Percentiles rank a stretch among this genome's conserved stretches.
These are phyloP conservation scores for Moesziomyces sp. DNA, from an alignment of 1,284 basidiomycete genomes.

Conservation along the genomic window DNA sequence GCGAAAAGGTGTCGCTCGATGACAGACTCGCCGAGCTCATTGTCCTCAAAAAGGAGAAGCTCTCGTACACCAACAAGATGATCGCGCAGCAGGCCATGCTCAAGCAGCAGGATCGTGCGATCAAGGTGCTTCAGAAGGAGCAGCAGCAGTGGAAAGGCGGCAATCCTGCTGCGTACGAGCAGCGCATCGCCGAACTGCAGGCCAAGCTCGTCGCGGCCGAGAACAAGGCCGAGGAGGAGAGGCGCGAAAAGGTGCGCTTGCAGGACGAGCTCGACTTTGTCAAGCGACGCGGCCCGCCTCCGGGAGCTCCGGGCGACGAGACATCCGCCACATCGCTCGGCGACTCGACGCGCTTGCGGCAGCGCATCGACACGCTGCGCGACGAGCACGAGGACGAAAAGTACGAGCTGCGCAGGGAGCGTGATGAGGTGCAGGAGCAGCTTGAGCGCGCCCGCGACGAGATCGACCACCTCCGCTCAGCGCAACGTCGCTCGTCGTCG, in stretches of 20 bases:
- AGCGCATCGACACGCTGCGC: slow-evolving; percentile 47
- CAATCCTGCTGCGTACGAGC: slow-evolving; percentile 32
- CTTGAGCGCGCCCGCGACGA: slow-evolving; percentile 38
- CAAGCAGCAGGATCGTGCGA: slow-evolving; percentile 62
- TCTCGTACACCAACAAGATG: slow-evolving; percentile 60
- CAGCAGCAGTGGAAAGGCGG: slow-evolving; percentile 55
- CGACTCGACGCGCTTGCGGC: slow-evolving; percentile 42
- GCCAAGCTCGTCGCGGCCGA: slow-evolving; percentile 39
- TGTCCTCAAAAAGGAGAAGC: slow-evolving; percentile 61
- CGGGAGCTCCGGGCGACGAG: slow-evolving; percentile 22
- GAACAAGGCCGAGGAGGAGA: slow-evolving; percentile 41
- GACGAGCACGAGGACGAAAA: slow-evolving; percentile 56
- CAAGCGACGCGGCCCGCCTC: slow-evolving; percentile 38
- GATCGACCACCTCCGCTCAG: slow-evolving; percentile 31
- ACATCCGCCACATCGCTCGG: slow-evolving; percentile 30
- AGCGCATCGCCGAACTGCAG: slow-evolving; percentile 43
- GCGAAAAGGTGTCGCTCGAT: slow-evolving; percentile 61
- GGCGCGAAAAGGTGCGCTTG: slow-evolving; percentile 33
- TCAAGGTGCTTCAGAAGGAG: slow-evolving; percentile 61
- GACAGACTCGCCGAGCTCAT: slow-evolving; percentile 61
- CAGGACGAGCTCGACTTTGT: slow-evolving; percentile 57
- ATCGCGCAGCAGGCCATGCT: slow-evolving; percentile 59
- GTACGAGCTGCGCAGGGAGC: slow-evolving; percentile 50
- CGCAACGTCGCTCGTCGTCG: slow-evolving; percentile 23
- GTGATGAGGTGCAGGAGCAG: slow-evolving; percentile 49